Percentiles rank a stretch among this genome's conserved stretches.
phyloP scores from a whole-genome alignment of 306 rosid species.

The Mucuna pruriens region DNA sequence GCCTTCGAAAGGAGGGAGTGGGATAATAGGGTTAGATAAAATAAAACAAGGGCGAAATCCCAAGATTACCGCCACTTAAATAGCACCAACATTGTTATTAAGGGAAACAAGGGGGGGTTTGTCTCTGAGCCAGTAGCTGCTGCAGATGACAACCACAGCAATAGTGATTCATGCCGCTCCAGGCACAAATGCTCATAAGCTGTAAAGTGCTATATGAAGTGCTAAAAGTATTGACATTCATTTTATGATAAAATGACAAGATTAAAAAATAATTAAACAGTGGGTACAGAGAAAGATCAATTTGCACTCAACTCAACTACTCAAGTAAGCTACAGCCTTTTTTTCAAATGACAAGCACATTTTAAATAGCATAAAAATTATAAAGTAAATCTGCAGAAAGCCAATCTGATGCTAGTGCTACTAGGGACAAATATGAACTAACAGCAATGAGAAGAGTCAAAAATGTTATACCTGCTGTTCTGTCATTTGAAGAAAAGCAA shows the following conservation, averaged over 20 bases:
- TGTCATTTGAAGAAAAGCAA: conserved; percentile 92
- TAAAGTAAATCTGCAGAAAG: conserved; percentile 28
- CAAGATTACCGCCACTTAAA: too few relatives aligned
- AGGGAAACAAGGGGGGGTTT: too few relatives aligned
- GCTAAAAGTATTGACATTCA: background rate
- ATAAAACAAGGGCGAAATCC: too few relatives aligned
- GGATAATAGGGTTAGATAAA: too few relatives aligned
- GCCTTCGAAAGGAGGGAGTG: too few relatives aligned
- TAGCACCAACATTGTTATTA: too few relatives aligned
- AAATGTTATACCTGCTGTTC: conserved; percentile 73
- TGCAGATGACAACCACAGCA: too few relatives aligned
- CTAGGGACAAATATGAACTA: background rate
- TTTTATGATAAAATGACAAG: conserved; percentile 1
- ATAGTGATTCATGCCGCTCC: too few relatives aligned
- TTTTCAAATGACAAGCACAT: conserved; percentile 20
- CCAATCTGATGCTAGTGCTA: conserved; percentile 13
- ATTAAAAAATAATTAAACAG: background rate
- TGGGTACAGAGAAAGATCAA: background rate
- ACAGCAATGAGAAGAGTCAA: conserved; percentile 19
- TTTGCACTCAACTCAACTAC: background rate
- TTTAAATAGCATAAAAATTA: conserved; percentile 7
- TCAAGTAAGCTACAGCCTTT: background rate
- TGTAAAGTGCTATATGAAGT: background rate
- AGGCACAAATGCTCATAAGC: conserved; percentile 14
- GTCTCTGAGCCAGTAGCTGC: too few relatives aligned